A percentile compares a stretch with the other conserved stretches of the same genome.
Evolutionary conservation across 2,329 filamentous ascomycete genomes (phyloP).

Genomic region (Cercospora zeina): DNA sequence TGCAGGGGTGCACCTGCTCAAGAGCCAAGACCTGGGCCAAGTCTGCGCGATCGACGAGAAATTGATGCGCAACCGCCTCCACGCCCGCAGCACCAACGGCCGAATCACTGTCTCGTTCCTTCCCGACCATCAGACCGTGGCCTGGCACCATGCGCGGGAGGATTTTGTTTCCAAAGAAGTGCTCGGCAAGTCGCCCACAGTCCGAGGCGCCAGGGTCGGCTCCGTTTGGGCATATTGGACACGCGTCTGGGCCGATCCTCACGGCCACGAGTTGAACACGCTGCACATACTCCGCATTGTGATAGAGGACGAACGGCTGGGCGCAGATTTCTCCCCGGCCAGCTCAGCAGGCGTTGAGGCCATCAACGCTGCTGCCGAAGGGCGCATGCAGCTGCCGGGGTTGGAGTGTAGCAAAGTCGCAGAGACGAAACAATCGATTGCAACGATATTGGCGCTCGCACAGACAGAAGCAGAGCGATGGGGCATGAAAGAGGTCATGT

Average conservation of each 20-base stretch:
- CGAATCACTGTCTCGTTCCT: conserved; percentile 59
- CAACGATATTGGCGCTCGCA: conserved; percentile 65
- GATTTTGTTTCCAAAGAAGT: conserved; percentile 71
- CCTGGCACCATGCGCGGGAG: conserved; percentile 80
- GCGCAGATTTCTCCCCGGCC: conserved; percentile 11
- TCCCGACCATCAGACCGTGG: conserved; percentile 66
- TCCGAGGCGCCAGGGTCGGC: conserved; percentile 70
- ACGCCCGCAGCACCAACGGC: conserved; percentile 35
- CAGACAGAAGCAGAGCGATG: conserved; percentile 70
- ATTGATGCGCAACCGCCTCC: conserved; percentile 59
- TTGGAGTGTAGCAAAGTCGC: conserved; percentile 25
- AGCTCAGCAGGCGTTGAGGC: conserved; percentile 32
- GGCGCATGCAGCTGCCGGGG: conserved; percentile 23
- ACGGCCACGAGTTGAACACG: conserved; percentile 60
- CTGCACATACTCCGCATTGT: conserved; percentile 69
- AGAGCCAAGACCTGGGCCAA: conserved; percentile 59
- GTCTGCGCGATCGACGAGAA: conserved; percentile 66
- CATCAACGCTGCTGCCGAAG: conserved; percentile 9
- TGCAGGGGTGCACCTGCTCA: conserved; percentile 45
- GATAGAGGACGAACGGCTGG: conserved; percentile 56
- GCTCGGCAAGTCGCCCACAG: conserved; percentile 56
- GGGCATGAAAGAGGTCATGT: conserved; percentile 67
- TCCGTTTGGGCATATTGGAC: conserved; percentile 72
- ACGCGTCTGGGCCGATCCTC: conserved; percentile 61
- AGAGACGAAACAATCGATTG: conserved; percentile 54